These are phyloP conservation scores for Cladophialophora carrionii DNA, from an alignment of 2,329 filamentous ascomycete species.

Conservation along the genomic window DNA sequence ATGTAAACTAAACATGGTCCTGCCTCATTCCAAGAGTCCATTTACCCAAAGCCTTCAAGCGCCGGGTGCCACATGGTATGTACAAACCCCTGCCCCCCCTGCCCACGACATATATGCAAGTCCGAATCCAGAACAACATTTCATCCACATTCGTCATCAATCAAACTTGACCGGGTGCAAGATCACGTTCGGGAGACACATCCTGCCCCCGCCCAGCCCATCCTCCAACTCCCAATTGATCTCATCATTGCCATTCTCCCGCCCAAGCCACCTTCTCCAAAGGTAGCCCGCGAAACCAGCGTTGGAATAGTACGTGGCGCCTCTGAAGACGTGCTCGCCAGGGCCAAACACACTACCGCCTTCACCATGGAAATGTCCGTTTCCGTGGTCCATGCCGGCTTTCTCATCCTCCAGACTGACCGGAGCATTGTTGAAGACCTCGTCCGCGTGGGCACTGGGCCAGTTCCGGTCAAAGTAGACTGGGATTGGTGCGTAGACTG, in stretches of 20 bases:
- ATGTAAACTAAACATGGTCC: not conserved
- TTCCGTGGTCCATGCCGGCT: conserved; percentile 46
- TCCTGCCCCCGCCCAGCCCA: conserved; percentile 32
- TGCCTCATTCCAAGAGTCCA: not conserved
- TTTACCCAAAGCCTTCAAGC: not conserved
- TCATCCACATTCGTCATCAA: conserved; percentile 17
- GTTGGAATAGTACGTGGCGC: conserved; percentile 59
- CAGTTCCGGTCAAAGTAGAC: conserved; percentile 61
- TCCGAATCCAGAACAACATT: not conserved
- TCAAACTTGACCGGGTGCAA: conserved; percentile 38
- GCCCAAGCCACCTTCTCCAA: conserved; percentile 60
- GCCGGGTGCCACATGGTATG: not conserved
- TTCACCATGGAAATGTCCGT: conserved; percentile 42
- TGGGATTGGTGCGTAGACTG: conserved; percentile 66
- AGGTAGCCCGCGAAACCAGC: conserved; percentile 58
- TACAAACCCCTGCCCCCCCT: not conserved
- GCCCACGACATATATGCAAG: not conserved
- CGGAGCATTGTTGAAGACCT: conserved; percentile 59
- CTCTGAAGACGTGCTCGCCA: conserved; percentile 58
- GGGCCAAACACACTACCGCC: conserved; percentile 55
- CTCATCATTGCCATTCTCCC: conserved; percentile 36
- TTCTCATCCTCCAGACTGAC: conserved; percentile 56
- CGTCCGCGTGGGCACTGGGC: conserved; percentile 58
- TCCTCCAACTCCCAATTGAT: conserved; percentile 30
- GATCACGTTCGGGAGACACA: conserved; percentile 40